Conservation (phyloP, 148 eudicot genomes). For the Camellia japonica region DNA sequence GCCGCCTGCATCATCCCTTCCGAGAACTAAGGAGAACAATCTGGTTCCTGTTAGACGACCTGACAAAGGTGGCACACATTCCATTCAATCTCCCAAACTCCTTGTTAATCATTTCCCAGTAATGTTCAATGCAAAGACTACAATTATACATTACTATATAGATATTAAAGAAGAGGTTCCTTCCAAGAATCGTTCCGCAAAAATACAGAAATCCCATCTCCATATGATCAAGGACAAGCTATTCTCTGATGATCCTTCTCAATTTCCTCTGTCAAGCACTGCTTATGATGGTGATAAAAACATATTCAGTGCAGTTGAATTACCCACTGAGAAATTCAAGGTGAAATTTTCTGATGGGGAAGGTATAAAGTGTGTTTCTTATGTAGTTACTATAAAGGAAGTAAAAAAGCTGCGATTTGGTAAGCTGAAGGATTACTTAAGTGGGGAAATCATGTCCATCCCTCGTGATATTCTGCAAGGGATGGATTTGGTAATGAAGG, state of each 20-base stretch:
- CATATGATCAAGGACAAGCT: conserved; percentile 46
- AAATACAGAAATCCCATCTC: conserved; percentile 33
- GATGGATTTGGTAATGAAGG: conserved; percentile 74
- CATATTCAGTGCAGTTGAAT: conserved; percentile 48
- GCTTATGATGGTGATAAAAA: conserved; percentile 77
- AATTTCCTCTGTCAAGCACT: conserved; percentile 40
- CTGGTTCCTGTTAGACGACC: conserved; percentile 51
- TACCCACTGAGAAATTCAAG: conserved; percentile 42
- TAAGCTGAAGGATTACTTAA: conserved; percentile 52
- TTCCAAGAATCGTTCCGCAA: conserved; percentile 26
- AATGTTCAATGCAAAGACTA: conserved; percentile 31
- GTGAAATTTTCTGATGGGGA: conserved; percentile 52
- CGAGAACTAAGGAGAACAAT: conserved; percentile 23
- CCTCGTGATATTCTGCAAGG: conserved; percentile 73
- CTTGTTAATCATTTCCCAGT: conserved; percentile 66
- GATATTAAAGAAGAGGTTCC: conserved; percentile 41
- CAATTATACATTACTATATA: conserved; percentile 58
- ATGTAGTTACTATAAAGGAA: conserved; percentile 36
- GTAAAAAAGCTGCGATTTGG: conserved; percentile 48
- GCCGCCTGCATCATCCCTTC: background rate
- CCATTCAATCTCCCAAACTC: conserved; percentile 30
- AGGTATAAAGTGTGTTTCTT: conserved; percentile 28
- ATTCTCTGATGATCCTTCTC: conserved; percentile 29
- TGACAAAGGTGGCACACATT: conserved; percentile 43
- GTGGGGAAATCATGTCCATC: conserved; percentile 26